A percentile compares a stretch with the other conserved stretches of the same genome.
Conservation (phyloP, 2,329 filamentous ascomycete species). For the Cladosporium sp. region DNA sequence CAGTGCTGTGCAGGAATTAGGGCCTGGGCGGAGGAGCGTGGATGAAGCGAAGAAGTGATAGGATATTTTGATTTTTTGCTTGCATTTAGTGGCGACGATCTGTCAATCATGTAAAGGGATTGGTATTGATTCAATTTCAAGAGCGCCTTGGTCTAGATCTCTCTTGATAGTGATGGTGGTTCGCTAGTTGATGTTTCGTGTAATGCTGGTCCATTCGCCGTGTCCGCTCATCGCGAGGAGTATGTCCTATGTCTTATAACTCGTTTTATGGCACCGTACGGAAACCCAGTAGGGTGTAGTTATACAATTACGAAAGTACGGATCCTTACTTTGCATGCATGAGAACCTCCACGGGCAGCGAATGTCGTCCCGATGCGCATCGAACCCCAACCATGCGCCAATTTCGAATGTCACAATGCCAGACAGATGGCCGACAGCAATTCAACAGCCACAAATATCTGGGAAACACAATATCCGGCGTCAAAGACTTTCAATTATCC, state of each 20-base stretch:
- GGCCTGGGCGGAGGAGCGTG: conserved; percentile 18
- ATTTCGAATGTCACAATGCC: background rate
- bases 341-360: background rate
- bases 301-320: background rate
- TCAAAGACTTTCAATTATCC: conserved; percentile 19
- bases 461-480: background rate
- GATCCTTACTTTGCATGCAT: background rate
- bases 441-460: background rate
- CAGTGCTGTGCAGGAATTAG: conserved; percentile 27
- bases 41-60: conserved; percentile 22
- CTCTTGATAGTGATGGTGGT: background rate
- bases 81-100: background rate
- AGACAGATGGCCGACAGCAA: background rate
- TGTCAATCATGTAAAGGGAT: background rate
- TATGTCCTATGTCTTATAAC: background rate
- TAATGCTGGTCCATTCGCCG: background rate
- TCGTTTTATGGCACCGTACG: background rate
- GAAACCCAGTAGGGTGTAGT: background rate
- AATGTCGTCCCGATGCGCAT: background rate
- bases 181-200: background rate
- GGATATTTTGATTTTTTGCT: background rate
- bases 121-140: background rate
- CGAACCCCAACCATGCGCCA: background rate
- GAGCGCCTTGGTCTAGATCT: background rate
- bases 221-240: background rate